Evolutionary conservation across 176 grass and related monocot genomes (phyloP).

Genomic region (Aechmea fasciata): DNA sequence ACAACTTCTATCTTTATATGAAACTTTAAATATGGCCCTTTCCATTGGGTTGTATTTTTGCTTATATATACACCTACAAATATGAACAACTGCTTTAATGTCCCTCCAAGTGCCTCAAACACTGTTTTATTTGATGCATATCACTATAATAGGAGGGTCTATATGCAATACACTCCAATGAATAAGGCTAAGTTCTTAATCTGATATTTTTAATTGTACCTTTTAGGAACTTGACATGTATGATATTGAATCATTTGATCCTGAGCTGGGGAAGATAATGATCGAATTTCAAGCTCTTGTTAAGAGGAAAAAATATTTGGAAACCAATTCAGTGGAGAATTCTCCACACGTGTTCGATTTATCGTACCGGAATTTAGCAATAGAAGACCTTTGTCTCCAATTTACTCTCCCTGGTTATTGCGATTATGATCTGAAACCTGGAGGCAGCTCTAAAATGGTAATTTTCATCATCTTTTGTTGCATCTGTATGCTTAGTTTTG

Average conservation of each 20-base stretch:
- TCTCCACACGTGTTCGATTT: conserved; percentile 12
- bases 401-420: conserved; percentile 65
- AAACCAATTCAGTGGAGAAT: conserved; percentile 20
- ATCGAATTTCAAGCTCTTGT: conserved; percentile 62
- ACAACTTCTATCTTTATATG: conserved; percentile 18
- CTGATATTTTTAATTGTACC: background rate
- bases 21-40: too few relatives aligned
- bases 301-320: conserved; percentile 46
- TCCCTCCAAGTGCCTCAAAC: too few relatives aligned
- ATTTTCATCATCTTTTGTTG: background rate
- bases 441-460: conserved; percentile 21
- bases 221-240: conserved; percentile 72
- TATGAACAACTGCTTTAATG: too few relatives aligned
- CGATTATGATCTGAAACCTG: conserved; percentile 39
- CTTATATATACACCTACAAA: too few relatives aligned
- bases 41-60: too few relatives aligned
- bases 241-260: conserved; percentile 71
- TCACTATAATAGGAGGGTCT: background rate
- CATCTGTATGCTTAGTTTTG: background rate
- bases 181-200: background rate
- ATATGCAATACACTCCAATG: background rate
- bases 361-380: conserved; percentile 33
- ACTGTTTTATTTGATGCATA: conserved; percentile 15
- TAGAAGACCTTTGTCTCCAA: conserved; percentile 57
- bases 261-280: conserved; percentile 46